These are phyloP conservation scores for Jamesozyma hellenica DNA, from an alignment of 805 yeast genomes.

Conservation along the genomic window DNA sequence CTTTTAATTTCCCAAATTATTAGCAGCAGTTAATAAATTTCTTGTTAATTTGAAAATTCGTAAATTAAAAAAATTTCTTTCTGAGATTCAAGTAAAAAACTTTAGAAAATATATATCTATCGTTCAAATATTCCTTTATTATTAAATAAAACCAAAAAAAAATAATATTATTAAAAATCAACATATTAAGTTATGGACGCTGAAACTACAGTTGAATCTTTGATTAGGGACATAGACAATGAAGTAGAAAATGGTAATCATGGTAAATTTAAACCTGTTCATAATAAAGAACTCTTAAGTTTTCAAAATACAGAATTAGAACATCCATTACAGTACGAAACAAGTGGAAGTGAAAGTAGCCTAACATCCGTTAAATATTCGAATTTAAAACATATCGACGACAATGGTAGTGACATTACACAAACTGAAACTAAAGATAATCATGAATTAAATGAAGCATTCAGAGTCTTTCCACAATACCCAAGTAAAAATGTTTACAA, in stretches of 20 bases:
- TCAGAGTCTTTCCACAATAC: neutral
- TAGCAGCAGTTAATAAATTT: no score
- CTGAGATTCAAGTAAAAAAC: no score
- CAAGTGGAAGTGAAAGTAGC: neutral
- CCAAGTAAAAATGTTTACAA: neutral
- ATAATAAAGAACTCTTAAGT: neutral
- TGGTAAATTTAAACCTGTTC: neutral
- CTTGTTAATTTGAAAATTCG: no score
- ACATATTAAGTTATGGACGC: slow-evolving; percentile 1
- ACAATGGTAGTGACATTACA: slow-evolving; percentile 1
- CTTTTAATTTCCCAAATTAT: no score
- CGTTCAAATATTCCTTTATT: no score
- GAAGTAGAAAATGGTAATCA: neutral
- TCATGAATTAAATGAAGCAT: neutral
- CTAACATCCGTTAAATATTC: slow-evolving; percentile 1
- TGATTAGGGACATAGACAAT: slow-evolving; percentile 5
- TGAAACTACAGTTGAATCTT: slow-evolving; percentile 20
- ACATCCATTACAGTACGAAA: neutral
- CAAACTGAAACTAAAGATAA: neutral
- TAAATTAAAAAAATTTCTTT: no score
- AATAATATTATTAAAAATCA: no score
- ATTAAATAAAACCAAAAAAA: no score
- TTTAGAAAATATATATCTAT: no score
- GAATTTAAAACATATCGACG: neutral
- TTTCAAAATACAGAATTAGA: neutral